These are phyloP conservation scores for Colletotrichum ledebouriae DNA, from an alignment of 2,329 filamentous ascomycete genomes.

Conservation along the genomic window DNA sequence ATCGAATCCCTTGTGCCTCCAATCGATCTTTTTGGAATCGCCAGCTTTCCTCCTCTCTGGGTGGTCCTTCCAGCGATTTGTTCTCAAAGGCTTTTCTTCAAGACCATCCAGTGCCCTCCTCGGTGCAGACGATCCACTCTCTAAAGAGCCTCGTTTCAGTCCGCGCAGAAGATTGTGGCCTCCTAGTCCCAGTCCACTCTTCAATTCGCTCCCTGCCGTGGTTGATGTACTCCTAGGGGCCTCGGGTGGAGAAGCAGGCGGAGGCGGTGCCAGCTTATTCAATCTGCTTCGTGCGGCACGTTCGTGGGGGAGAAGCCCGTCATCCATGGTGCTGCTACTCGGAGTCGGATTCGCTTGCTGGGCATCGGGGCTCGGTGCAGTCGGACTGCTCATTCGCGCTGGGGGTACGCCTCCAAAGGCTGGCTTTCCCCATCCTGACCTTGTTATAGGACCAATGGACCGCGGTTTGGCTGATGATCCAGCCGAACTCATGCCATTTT, in stretches of 20 bases:
- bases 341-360: not conserved
- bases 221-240: not conserved
- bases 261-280: constrained; percentile 5
- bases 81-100: constrained; percentile 17
- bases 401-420: constrained; percentile 10
- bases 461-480: not conserved
- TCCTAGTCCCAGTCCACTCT: too few relatives aligned
- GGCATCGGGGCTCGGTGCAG: constrained; percentile 1
- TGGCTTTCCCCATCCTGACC: constrained; percentile 35
- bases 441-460: constrained; percentile 12
- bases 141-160: not conserved
- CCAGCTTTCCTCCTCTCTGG: not conserved
- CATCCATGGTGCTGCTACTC: not conserved
- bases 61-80: not conserved
- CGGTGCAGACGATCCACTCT: not conserved
- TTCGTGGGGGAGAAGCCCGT: constrained; percentile 55
- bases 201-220: too few relatives aligned
- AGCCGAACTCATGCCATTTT: not conserved
- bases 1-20: constrained; percentile 26
- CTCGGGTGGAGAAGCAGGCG: not conserved
- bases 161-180: not conserved
- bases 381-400: not conserved
- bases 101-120: constrained; percentile 1
- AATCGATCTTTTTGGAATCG: constrained; percentile 4
- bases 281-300: constrained; percentile 50